These are phyloP conservation scores for Coemansia sp. DNA, from an alignment of 192 early-diverging fungal species.

Conservation along the genomic window DNA sequence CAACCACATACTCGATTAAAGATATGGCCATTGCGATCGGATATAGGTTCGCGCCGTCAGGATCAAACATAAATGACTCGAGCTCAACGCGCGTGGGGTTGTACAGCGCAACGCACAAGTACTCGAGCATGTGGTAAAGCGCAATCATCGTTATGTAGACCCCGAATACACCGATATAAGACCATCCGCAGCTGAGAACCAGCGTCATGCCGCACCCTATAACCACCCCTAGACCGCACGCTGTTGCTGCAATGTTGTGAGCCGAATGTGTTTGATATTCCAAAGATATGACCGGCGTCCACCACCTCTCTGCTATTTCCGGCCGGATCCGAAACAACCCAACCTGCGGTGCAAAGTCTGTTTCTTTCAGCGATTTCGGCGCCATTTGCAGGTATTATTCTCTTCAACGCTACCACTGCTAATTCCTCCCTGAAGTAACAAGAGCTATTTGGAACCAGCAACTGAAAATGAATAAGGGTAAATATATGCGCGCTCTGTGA, in stretches of 20 bases:
- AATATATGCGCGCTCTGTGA: no score
- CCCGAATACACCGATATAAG: conserved; percentile 56
- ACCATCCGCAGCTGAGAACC: conserved; percentile 30
- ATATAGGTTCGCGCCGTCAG: conserved; percentile 33
- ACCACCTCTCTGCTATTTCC: conserved; percentile 20
- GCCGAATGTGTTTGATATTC: conserved; percentile 69
- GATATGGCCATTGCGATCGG: conserved; percentile 18
- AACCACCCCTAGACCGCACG: conserved; percentile 66
- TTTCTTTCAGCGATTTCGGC: background rate
- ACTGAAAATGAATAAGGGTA: no score
- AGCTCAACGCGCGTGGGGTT: conserved; percentile 66
- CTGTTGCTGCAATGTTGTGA: conserved; percentile 80
- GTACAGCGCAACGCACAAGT: conserved; percentile 81
- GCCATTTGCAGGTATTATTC: background rate
- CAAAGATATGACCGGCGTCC: conserved; percentile 55
- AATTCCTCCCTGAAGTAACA: no score
- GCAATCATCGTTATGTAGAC: conserved; percentile 66
- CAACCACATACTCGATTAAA: conserved; percentile 57
- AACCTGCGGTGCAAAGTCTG: conserved; percentile 17
- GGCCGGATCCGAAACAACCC: conserved; percentile 21
- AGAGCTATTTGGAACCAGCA: no score
- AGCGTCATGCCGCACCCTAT: conserved; percentile 59
- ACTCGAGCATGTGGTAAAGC: conserved; percentile 85
- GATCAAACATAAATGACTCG: conserved; percentile 54
- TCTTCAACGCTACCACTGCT: no score